Conservation (phyloP, 2,329 filamentous ascomycete species). For the Sphaerulina musiva region DNA sequence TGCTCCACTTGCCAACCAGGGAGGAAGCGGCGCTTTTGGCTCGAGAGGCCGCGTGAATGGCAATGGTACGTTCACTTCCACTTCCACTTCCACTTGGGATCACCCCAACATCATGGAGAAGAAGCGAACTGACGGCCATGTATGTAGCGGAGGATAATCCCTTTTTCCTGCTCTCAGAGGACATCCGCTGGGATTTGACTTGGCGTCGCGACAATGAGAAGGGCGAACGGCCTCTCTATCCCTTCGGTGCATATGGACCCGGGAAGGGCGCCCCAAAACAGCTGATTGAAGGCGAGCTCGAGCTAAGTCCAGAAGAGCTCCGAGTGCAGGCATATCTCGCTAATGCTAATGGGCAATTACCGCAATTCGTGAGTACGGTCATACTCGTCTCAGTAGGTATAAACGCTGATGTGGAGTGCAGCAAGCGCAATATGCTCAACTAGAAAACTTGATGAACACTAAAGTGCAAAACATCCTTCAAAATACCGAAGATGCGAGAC, state of each 20-base stretch:
- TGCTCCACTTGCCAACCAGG: constrained; percentile 4
- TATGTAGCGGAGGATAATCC: constrained; percentile 1
- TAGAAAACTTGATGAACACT: constrained; percentile 2
- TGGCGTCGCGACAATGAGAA: constrained; percentile 49
- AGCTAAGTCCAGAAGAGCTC: constrained; percentile 85
- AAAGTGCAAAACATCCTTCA: constrained; percentile 5
- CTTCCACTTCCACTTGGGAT: background rate
- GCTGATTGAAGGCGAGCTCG: constrained; percentile 74
- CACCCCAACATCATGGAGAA: background rate
- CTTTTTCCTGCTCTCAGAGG: constrained; percentile 32
- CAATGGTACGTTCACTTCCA: constrained; percentile 1
- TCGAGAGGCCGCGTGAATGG: background rate
- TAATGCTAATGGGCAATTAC: constrained; percentile 42
- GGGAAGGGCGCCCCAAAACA: constrained; percentile 70
- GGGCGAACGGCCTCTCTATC: constrained; percentile 70
- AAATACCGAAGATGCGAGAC: constrained; percentile 3
- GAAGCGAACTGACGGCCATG: background rate
- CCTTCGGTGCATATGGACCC: constrained; percentile 79
- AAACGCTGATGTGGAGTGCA: background rate
- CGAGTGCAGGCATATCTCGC: constrained; percentile 64
- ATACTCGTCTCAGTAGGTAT: background rate
- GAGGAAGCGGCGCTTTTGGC: constrained; percentile 2
- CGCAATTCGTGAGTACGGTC: constrained; percentile 39
- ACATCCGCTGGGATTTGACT: constrained; percentile 44
- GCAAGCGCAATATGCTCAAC: constrained; percentile 2